Evolutionary conservation across 2,329 filamentous ascomycete species (phyloP).

Genomic region (Drechslerella dactyloides): DNA sequence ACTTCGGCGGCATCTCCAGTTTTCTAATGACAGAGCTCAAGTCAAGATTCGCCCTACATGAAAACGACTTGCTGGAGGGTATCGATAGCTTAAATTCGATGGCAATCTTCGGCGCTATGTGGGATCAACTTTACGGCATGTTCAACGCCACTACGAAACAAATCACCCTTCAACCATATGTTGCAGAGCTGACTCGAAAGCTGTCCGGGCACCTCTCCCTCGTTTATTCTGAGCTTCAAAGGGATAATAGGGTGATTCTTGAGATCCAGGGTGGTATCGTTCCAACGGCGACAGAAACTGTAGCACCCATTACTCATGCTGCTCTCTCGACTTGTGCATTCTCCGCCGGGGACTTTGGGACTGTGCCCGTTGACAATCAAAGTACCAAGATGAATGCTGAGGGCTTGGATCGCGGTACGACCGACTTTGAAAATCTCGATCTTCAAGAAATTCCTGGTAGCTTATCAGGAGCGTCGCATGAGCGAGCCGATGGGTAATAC

Average conservation of each 20-base stretch:
- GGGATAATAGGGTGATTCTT: not conserved
- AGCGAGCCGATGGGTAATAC: too few relatives aligned
- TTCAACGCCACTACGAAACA: not conserved
- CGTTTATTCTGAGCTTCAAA: not conserved
- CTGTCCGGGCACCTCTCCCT: not conserved
- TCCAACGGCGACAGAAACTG: not conserved
- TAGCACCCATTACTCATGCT: not conserved
- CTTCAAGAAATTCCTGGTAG: too few relatives aligned
- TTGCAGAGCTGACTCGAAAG: not conserved
- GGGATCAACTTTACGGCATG: not conserved
- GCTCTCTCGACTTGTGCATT: not conserved
- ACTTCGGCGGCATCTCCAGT: not conserved
- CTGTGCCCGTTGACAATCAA: not conserved
- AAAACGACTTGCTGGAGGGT: not conserved
- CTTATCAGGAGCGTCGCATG: too few relatives aligned
- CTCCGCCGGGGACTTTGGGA: not conserved
- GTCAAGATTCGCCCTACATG: not conserved
- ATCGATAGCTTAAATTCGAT: not conserved
- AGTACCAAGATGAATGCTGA: too few relatives aligned
- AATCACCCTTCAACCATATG: not conserved
- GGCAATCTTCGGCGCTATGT: not conserved
- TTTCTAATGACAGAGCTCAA: conserved; percentile 1
- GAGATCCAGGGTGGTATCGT: not conserved
- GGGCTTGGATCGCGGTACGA: too few relatives aligned
- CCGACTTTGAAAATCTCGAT: too few relatives aligned